A percentile compares a stretch with the other conserved stretches of the same genome.
Conservation (phyloP, 2,329 filamentous ascomycete species). For the Alternaria ventricosa region DNA sequence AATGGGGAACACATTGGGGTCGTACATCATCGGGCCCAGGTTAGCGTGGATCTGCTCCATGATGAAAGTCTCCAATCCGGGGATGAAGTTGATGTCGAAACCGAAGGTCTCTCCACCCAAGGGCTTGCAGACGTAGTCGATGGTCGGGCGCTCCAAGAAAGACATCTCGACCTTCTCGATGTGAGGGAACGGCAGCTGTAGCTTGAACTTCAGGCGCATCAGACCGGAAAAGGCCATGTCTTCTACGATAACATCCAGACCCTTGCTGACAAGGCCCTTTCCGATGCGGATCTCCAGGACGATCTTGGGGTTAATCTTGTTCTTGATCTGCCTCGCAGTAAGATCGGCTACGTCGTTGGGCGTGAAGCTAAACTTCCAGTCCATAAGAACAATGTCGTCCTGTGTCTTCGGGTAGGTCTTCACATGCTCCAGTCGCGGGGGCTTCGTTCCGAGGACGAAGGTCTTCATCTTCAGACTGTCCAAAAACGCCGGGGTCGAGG, state of each 20-base stretch:
- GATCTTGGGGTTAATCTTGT: constrained; percentile 96
- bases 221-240: constrained; percentile 95
- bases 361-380: constrained; percentile 99
- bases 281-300: constrained; percentile 93
- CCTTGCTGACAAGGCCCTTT: constrained; percentile 96
- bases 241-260: constrained; percentile 95
- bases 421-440: constrained; percentile 94
- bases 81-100: constrained; percentile 99
- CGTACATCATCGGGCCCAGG: constrained; percentile 96
- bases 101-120: constrained; percentile 93
- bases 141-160: constrained; percentile 85
- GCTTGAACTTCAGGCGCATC: constrained; percentile 97
- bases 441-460: constrained; percentile 93
- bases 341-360: constrained; percentile 93
- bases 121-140: constrained; percentile 98
- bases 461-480: constrained; percentile 93
- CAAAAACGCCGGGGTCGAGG: constrained; percentile 87
- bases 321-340: constrained; percentile 86
- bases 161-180: constrained; percentile 94
- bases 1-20: constrained; percentile 95
- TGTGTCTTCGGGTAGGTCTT: constrained; percentile 97
- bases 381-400: constrained; percentile 96
- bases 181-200: constrained; percentile 94
- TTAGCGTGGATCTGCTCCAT: constrained; percentile 95
- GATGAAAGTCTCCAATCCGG: constrained; percentile 91